Base-by-base conservation (phyloP, 2,329 filamentous ascomycete species). In the Neophaeococcomyces mojaviensis region DNA sequence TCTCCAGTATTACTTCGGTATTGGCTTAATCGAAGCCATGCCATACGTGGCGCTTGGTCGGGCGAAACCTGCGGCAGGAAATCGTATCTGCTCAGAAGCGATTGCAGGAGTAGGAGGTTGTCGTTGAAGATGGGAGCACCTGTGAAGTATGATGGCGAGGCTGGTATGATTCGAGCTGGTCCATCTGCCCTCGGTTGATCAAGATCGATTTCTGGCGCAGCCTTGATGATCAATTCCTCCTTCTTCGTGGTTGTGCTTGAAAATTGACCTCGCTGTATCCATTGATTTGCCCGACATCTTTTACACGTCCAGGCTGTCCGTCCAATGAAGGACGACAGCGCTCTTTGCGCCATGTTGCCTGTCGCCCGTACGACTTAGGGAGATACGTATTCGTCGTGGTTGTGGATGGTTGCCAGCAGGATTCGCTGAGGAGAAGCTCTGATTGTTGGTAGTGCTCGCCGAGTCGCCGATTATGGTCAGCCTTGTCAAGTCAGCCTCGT, bases 81-180 rank as follows among this genome's bases (percentile, higher is more conserved):
- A 47, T 79, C 75, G 63, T 92, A 84, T 65, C 80, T 82, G 44
- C 79, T 79, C 47, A 85, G 68, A 19, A 97, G 75, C 9, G 77
- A 73, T 57, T 87, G 79, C 39, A 98, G 74, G 37, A 73, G 70
- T 55, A 97, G 77, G 57, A 85, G 79, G 59, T 86, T 78, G 68
- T 98, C 92, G 67, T 84, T 92, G 72, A 95, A 96, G 45, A 77
- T 74, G 1, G 89, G 85, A 50, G 83, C 83, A 43, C 84, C 84
- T 43, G 88, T 89, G 71, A 97, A 98, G 69, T 98, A 98, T n/a
- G 90, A 92, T 2, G 87, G 82, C 30, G 89, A 95, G 20, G 77
- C 76, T 16, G 92, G 92, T 30, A 96, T 71, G 18, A 94, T 72
- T 54, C 92, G 86, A 44, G 86, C 81, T 54, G 79, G 75, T 20